phyloP scores from a whole-genome alignment of 169 alveolate species.

The Eimeria maxima region DNA sequence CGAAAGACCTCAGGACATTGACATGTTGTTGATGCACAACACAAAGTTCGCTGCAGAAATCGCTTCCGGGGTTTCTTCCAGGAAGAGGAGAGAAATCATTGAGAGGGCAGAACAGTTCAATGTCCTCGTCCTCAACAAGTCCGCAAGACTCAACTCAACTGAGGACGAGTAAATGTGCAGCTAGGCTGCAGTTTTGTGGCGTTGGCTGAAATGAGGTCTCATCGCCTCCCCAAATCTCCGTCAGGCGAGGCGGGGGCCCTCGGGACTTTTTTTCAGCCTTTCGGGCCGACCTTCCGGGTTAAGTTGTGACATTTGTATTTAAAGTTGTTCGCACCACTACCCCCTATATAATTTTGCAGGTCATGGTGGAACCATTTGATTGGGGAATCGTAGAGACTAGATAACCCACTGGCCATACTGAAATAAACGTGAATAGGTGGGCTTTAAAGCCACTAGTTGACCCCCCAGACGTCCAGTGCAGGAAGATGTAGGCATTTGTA shows the following conservation, averaged over 20 bases:
- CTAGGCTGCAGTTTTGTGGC: slow-evolving; percentile 30
- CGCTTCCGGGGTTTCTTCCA: slow-evolving; percentile 96
- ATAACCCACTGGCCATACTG: not conserved
- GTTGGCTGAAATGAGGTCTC: not conserved
- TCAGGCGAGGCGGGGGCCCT: not conserved
- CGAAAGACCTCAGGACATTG: slow-evolving; percentile 92
- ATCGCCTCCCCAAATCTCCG: not conserved
- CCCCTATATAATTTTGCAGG: too few relatives aligned
- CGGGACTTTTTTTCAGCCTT: not conserved
- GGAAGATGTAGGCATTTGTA: not conserved
- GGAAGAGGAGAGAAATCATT: slow-evolving; percentile 94
- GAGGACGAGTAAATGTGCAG: slow-evolving; percentile 79
- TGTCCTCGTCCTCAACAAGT: slow-evolving; percentile 94
- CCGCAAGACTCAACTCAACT: slow-evolving; percentile 78
- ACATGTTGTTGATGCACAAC: slow-evolving; percentile 97
- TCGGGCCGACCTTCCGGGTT: slow-evolving; percentile 46
- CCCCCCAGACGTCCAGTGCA: not conserved
- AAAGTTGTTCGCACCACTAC: too few relatives aligned
- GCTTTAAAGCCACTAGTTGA: not conserved
- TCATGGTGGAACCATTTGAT: too few relatives aligned
- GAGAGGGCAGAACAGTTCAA: slow-evolving; percentile 97
- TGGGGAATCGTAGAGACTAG: not conserved
- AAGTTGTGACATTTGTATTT: slow-evolving; percentile 32
- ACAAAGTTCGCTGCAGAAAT: slow-evolving; percentile 96
- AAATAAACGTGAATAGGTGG: not conserved